These are phyloP conservation scores for Medicago arabica DNA, from an alignment of 306 rosid species.

Conservation along the genomic window DNA sequence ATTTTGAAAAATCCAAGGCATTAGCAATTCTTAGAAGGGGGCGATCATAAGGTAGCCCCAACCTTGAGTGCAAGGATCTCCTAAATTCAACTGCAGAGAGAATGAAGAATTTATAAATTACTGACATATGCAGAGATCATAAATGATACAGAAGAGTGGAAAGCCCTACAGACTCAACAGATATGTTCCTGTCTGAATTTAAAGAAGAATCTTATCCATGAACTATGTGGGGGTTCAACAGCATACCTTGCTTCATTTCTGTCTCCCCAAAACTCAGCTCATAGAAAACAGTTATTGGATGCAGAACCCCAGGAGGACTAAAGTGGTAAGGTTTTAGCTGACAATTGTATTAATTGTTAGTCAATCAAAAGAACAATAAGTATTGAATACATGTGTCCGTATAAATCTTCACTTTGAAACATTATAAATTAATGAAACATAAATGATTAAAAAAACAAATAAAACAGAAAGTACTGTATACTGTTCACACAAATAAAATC, in stretches of 20 bases:
- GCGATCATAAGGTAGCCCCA: slow-evolving; percentile 89
- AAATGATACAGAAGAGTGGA: slow-evolving; percentile 14
- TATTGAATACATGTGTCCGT: neutral
- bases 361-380: slow-evolving; percentile 25
- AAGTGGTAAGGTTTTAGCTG: slow-evolving; percentile 84
- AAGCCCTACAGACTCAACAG: slow-evolving; percentile 10
- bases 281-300: slow-evolving; percentile 78
- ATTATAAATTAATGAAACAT: slow-evolving; percentile 22
- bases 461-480: slow-evolving; percentile 22
- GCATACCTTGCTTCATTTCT: slow-evolving; percentile 92
- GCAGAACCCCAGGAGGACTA: slow-evolving; percentile 82
- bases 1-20: slow-evolving; percentile 68
- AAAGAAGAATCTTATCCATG: slow-evolving; percentile 23
- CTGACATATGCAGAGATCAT: slow-evolving; percentile 15
- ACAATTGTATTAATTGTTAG: slow-evolving; percentile 43
- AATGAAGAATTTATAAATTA: slow-evolving; percentile 34
- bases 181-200: slow-evolving; percentile 20
- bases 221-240: slow-evolving; percentile 30
- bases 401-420: slow-evolving; percentile 19
- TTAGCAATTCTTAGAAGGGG: slow-evolving; percentile 91
- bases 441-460: neutral
- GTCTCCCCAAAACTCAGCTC: slow-evolving; percentile 94
- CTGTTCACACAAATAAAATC: slow-evolving; percentile 26
- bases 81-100: slow-evolving; percentile 82
- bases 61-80: slow-evolving; percentile 78